Conservation (phyloP, 2,329 filamentous ascomycete species). For the Aspergillus persii region DNA sequence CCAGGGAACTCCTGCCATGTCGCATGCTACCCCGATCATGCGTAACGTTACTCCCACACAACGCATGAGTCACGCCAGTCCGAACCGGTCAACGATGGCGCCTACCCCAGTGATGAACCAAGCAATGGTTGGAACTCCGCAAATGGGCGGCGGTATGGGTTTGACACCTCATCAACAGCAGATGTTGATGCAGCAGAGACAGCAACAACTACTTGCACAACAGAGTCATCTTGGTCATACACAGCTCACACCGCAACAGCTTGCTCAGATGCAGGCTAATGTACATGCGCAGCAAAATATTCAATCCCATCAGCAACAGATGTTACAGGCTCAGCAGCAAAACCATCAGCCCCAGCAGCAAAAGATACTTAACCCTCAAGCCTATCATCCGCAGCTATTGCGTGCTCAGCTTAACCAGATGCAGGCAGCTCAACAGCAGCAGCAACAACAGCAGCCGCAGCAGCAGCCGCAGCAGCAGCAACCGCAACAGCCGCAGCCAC, state of each 20-base stretch:
- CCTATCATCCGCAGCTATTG: conserved; percentile 38
- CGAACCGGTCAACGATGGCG: conserved; percentile 41
- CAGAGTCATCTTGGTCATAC: conserved; percentile 33
- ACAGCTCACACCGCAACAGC: conserved; percentile 41
- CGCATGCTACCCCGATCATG: conserved; percentile 48
- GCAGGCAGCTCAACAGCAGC: conserved; percentile 34
- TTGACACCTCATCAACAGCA: conserved; percentile 44
- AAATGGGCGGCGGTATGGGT: conserved; percentile 35
- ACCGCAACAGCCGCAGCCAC: conserved; percentile 25
- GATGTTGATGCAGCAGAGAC: conserved; percentile 36
- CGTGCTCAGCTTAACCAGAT: conserved; percentile 39
- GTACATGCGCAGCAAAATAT: conserved; percentile 48
- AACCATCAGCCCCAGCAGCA: conserved; percentile 32
- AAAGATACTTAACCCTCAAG: conserved; percentile 31
- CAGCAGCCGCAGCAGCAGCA: conserved; percentile 30
- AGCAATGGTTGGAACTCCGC: conserved; percentile 40
- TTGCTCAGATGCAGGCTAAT: conserved; percentile 44
- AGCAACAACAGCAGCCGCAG: conserved; percentile 27
- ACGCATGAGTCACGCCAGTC: conserved; percentile 47
- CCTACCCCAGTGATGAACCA: conserved; percentile 47
- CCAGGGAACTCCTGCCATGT: conserved; percentile 46
- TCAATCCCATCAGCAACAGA: conserved; percentile 42
- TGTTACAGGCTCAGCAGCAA: conserved; percentile 37
- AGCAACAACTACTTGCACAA: conserved; percentile 42
- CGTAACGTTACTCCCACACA: conserved; percentile 48